Evolutionary conservation across 345 rosid species (phyloP).

Genomic region (Lepidium aucheri): DNA sequence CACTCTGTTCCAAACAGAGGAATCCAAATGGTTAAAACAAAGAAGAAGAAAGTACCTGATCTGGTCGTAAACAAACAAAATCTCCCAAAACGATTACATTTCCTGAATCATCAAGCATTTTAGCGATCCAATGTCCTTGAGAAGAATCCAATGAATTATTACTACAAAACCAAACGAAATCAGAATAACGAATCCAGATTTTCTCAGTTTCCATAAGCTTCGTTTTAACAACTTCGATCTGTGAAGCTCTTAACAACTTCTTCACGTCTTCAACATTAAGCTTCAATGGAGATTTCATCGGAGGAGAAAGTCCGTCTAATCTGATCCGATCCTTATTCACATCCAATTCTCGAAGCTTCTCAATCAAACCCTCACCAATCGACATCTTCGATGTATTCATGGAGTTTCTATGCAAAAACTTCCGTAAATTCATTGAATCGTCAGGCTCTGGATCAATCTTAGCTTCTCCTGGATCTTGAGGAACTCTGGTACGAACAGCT

Average conservation of each 20-base stretch:
- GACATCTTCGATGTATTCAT: conserved; percentile 7
- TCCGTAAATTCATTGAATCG: conserved; percentile 37
- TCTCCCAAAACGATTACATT: conserved; percentile 64
- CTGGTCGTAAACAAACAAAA: conserved; percentile 58
- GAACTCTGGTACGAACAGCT: conserved; percentile 23
- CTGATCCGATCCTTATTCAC: conserved; percentile 46
- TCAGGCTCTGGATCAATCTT: conserved; percentile 55
- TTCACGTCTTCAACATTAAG: conserved; percentile 51
- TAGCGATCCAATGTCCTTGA: conserved; percentile 44
- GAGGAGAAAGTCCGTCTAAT: conserved; percentile 45
- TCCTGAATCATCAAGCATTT: conserved; percentile 73
- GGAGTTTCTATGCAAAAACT: conserved; percentile 42
- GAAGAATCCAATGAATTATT: conserved; percentile 52
- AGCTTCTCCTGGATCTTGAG: conserved; percentile 23
- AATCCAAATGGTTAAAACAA: background rate
- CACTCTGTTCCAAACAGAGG: background rate
- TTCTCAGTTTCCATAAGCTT: conserved; percentile 46
- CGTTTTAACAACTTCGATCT: conserved; percentile 58
- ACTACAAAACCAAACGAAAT: conserved; percentile 46
- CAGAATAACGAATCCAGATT: conserved; percentile 48
- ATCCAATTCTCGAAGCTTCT: conserved; percentile 45
- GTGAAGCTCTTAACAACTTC: conserved; percentile 67
- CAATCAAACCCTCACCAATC: conserved; percentile 37
- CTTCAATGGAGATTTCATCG: background rate
- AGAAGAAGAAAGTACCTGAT: conserved; percentile 54